Evolutionary conservation across 1,284 basidiomycete species (phyloP).

Genomic region (Singerocomus inundabilis): DNA sequence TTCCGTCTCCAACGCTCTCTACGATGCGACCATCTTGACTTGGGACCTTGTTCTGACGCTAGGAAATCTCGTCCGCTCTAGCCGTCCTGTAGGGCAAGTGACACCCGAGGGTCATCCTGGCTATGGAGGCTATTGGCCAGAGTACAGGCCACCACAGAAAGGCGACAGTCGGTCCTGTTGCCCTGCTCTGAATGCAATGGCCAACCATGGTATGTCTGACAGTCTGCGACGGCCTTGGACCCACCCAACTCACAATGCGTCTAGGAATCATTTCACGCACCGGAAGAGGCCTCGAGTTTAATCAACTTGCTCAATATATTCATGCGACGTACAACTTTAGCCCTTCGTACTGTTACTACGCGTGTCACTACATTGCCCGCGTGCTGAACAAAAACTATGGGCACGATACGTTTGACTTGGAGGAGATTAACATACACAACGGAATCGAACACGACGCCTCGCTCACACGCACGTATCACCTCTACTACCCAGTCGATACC

Average conservation of each 20-base stretch:
- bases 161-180: conserved; percentile 68
- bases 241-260: not conserved
- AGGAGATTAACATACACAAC: conserved; percentile 68
- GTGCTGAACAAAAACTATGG: conserved; percentile 55
- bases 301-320: conserved; percentile 41
- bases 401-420: conserved; percentile 59
- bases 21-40: conserved; percentile 33
- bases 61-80: conserved; percentile 53
- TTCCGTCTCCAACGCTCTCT: conserved; percentile 15
- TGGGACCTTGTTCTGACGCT: conserved; percentile 59
- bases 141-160: conserved; percentile 53
- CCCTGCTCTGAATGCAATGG: conserved; percentile 70
- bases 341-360: conserved; percentile 61
- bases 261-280: conserved; percentile 66
- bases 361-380: conserved; percentile 53
- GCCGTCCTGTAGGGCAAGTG: conserved; percentile 48
- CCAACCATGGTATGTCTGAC: conserved; percentile 61
- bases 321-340: conserved; percentile 64
- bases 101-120: conserved; percentile 56
- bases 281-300: conserved; percentile 66
- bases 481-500: not conserved
- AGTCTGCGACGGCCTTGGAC: not conserved
- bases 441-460: conserved; percentile 79
- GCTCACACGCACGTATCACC: conserved; percentile 43
- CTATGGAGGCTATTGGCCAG: conserved; percentile 64